A percentile compares a stretch with the other conserved stretches of the same genome.
Conservation (phyloP, 164 flowering plant genomes). For the Stephania yunnanensis region DNA sequence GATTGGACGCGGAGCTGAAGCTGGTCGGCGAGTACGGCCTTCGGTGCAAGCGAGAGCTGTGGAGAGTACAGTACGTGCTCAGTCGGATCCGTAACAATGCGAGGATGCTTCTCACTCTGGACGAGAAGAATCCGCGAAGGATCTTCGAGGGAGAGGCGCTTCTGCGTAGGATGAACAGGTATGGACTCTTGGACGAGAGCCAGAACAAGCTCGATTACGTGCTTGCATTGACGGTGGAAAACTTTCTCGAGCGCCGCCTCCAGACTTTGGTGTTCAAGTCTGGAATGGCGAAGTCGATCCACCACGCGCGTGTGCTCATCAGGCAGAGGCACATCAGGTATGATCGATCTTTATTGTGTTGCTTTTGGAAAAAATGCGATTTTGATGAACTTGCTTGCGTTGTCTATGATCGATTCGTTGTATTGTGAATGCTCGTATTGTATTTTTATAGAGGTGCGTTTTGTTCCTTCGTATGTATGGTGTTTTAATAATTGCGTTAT, state of each 20-base stretch:
- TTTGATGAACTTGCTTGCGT: too few relatives aligned
- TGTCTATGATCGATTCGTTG: too few relatives aligned
- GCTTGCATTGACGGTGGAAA: slow-evolving; percentile 58
- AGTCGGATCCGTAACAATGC: slow-evolving; percentile 55
- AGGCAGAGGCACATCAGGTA: slow-evolving; percentile 68
- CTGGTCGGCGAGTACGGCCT: slow-evolving; percentile 62
- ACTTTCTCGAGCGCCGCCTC: slow-evolving; percentile 59
- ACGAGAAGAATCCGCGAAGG: slow-evolving; percentile 49
- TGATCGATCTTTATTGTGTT: neutral
- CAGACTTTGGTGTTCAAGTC: slow-evolving; percentile 60
- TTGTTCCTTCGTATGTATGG: too few relatives aligned
- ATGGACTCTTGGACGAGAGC: slow-evolving; percentile 53
- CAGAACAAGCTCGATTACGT: slow-evolving; percentile 74
- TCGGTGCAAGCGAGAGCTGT: slow-evolving; percentile 52
- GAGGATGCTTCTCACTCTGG: slow-evolving; percentile 42
- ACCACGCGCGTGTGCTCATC: slow-evolving; percentile 62
- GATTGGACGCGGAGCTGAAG: slow-evolving; percentile 59
- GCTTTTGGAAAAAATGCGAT: too few relatives aligned
- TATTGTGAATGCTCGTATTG: too few relatives aligned
- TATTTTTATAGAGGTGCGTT: too few relatives aligned
- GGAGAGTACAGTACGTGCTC: slow-evolving; percentile 59
- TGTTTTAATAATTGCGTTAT: too few relatives aligned
- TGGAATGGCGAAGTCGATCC: slow-evolving; percentile 66
- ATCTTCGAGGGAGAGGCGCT: slow-evolving; percentile 63
- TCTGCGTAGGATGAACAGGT: slow-evolving; percentile 54